These are phyloP conservation scores for Rutidosis leptorrhynchoides DNA, from an alignment of 129 eudicot genomes.

Conservation along the genomic window DNA sequence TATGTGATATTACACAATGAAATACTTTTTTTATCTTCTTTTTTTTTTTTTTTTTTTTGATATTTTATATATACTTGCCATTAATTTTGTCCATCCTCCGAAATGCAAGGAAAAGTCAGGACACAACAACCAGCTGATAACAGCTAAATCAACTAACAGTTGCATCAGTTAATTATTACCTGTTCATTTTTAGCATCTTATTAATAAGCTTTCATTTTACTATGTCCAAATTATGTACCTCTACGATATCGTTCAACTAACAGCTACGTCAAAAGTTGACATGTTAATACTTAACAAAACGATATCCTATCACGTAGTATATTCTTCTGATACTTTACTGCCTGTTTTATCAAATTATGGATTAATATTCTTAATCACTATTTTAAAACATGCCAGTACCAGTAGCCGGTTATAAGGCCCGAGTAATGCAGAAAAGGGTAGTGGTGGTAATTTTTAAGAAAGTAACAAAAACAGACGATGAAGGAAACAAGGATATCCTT, in stretches of 20 bases:
- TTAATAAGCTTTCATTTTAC: constrained; percentile 10
- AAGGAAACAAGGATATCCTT: constrained; percentile 48
- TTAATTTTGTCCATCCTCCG: neutral
- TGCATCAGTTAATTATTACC: no score
- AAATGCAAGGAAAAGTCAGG: constrained; percentile 1
- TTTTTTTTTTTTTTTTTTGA: no score
- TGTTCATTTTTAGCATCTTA: no score
- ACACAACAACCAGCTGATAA: constrained; percentile 14
- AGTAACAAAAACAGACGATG: constrained; percentile 33
- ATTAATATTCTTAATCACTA: neutral
- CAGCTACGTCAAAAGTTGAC: constrained; percentile 26
- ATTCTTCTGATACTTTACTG: neutral
- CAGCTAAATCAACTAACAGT: no score
- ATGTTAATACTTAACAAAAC: constrained; percentile 4
- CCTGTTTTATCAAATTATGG: neutral
- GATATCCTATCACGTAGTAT: constrained; percentile 13
- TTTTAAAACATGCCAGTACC: neutral
- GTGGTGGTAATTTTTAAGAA: constrained; percentile 9
- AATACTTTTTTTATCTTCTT: no score
- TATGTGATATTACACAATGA: no score
- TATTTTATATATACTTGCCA: no score
- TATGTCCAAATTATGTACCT: constrained; percentile 5
- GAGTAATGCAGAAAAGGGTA: neutral
- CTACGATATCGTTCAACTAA: constrained; percentile 11
- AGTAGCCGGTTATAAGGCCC: constrained; percentile 1